These are phyloP conservation scores for Mycena belliarum DNA, from an alignment of 768 basidiomycete genomes.

Conservation along the genomic window DNA sequence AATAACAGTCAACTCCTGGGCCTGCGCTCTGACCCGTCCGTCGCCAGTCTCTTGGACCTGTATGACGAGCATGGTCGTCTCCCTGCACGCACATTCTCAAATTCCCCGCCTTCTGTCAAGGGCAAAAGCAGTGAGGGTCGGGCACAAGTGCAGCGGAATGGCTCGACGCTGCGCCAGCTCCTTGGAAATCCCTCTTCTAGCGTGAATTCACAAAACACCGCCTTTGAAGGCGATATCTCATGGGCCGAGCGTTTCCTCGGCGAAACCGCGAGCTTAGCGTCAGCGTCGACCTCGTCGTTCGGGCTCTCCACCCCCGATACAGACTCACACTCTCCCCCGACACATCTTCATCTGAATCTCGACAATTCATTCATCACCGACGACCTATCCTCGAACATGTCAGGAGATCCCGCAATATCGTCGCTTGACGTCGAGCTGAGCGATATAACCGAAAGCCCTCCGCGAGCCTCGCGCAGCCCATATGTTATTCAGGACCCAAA, in stretches of 20 bases:
- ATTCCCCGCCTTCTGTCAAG: conserved; percentile 43
- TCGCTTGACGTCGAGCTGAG: conserved; percentile 80
- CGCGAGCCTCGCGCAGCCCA: conserved; percentile 27
- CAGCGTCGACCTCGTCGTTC: conserved; percentile 50
- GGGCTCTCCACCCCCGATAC: conserved; percentile 55
- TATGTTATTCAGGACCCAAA: conserved; percentile 40
- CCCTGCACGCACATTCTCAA: conserved; percentile 63
- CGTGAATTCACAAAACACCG: conserved; percentile 30
- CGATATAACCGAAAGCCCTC: conserved; percentile 42
- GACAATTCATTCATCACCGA: conserved; percentile 48
- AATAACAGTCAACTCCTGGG: conserved; percentile 53
- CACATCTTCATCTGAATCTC: conserved; percentile 31
- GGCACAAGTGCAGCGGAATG: conserved; percentile 58
- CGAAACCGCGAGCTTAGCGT: conserved; percentile 44
- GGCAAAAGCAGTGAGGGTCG: conserved; percentile 37
- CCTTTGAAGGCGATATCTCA: conserved; percentile 71
- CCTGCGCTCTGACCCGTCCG: conserved; percentile 76
- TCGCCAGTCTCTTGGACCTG: conserved; percentile 68
- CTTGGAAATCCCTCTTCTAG: conserved; percentile 54
- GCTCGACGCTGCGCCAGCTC: conserved; percentile 74
- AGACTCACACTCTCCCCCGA: conserved; percentile 38
- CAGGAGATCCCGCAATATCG: conserved; percentile 55
- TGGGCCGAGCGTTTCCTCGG: conserved; percentile 80
- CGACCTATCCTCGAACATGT: conserved; percentile 39
- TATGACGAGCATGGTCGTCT: conserved; percentile 76